Conservation (phyloP, 768 basidiomycete genomes). For the Lactifluus volemus region DNA sequence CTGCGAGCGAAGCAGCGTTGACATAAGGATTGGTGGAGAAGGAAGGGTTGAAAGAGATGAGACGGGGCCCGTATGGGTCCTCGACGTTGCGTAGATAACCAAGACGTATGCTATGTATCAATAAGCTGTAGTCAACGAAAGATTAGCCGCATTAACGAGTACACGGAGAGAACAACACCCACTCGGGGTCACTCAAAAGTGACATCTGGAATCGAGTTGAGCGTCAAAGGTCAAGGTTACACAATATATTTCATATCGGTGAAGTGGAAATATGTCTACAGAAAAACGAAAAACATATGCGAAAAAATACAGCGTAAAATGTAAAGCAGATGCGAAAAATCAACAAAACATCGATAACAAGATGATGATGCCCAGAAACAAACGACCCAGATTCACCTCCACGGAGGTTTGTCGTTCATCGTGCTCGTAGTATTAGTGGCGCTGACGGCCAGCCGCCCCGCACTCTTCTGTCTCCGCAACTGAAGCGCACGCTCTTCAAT, state of each 20-base stretch:
- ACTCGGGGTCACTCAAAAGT: conserved; percentile 20
- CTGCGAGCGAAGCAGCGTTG: conserved; percentile 68
- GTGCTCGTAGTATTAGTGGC: neutral
- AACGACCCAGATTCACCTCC: conserved; percentile 13
- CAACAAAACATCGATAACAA: neutral
- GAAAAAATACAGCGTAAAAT: neutral
- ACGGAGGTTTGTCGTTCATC: conserved; percentile 16
- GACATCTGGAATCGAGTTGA: conserved; percentile 5
- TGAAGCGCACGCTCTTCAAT: conserved; percentile 24
- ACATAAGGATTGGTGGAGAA: conserved; percentile 81
- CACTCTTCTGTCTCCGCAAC: conserved; percentile 31
- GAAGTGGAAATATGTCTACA: too few relatives aligned
- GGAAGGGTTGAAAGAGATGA: conserved; percentile 72
- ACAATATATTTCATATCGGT: too few relatives aligned
- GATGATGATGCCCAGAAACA: neutral
- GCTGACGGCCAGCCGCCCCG: conserved; percentile 24
- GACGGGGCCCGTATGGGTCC: conserved; percentile 73
- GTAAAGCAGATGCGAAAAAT: neutral
- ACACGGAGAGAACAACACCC: neutral
- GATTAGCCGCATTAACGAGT: neutral
- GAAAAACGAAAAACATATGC: too few relatives aligned
- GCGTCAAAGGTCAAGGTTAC: too few relatives aligned
- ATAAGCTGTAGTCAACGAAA: conserved; percentile 34
- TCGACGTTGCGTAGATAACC: conserved; percentile 84
- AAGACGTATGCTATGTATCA: conserved; percentile 80